Conservation (phyloP, 352 stramenopile species). For the Blastocystis hominis region DNA sequence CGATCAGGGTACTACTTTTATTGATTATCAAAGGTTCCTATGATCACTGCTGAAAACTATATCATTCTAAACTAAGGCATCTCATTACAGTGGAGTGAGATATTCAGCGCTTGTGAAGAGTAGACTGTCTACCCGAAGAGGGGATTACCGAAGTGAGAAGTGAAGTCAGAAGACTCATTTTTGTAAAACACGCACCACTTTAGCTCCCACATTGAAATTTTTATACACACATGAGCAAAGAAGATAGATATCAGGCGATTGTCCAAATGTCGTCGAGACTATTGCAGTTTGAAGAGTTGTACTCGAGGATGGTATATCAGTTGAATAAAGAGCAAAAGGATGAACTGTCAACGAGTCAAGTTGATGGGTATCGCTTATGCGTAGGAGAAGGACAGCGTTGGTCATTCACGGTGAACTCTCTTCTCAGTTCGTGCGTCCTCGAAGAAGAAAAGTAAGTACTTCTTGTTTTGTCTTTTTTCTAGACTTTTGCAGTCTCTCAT, state of each 20-base stretch:
- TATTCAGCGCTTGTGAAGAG: not conserved
- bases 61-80: not conserved
- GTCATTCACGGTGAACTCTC: not conserved
- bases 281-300: not conserved
- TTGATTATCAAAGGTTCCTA: not conserved
- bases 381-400: not conserved
- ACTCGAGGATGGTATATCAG: not conserved
- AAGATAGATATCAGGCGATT: not conserved
- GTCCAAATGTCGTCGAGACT: not conserved
- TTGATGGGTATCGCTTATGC: not conserved
- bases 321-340: not conserved
- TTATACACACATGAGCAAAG: not conserved
- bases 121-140: not conserved
- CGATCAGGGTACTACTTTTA: not conserved
- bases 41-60: not conserved
- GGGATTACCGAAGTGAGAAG: no score
- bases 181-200: no score
- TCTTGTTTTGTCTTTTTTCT: not conserved
- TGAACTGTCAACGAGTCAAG: not conserved
- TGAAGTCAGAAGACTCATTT: no score
- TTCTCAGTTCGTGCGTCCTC: not conserved
- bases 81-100: not conserved
- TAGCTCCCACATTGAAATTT: no score
- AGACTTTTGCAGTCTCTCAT: not conserved
- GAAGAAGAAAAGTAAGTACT: conserved; percentile 48